Conservation (phyloP, 352 stramenopile species). For the Phytophthora lateralis region DNA sequence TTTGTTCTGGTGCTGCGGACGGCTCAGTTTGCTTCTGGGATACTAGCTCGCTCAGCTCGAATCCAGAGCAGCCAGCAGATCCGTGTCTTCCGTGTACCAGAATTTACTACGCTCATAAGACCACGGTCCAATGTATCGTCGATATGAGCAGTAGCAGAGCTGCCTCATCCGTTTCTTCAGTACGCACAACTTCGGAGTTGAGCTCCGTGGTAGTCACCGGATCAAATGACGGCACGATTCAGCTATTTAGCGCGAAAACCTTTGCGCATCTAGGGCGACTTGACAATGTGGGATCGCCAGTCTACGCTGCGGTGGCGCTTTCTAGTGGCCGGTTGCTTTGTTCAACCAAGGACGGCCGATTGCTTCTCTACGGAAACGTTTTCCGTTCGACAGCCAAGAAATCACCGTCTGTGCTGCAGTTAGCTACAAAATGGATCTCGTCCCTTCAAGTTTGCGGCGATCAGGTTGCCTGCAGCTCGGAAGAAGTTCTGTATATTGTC, state of each 20-base stretch:
- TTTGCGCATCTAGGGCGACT: conserved; percentile 54
- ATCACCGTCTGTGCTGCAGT: conserved; percentile 39
- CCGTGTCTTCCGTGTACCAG: conserved; percentile 24
- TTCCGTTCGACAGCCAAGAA: conserved; percentile 7
- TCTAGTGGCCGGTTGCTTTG: conserved; percentile 45
- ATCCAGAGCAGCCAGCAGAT: conserved; percentile 4
- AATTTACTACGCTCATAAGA: conserved; percentile 49
- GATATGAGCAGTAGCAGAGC: conserved; percentile 21
- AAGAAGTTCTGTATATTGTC: conserved; percentile 65
- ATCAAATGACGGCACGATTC: conserved; percentile 79
- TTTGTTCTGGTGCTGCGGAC: conserved; percentile 70
- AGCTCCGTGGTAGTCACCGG: conserved; percentile 52
- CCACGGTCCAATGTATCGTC: conserved; percentile 61
- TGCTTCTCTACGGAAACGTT: conserved; percentile 53
- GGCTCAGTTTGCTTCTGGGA: conserved; percentile 67
- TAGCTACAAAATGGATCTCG: conserved; percentile 67
- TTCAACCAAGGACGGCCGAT: conserved; percentile 67
- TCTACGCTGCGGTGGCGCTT: conserved; percentile 56
- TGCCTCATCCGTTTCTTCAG: not conserved
- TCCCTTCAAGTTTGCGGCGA: conserved; percentile 52
- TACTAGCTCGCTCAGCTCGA: conserved; percentile 15
- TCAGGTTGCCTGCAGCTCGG: conserved; percentile 57
- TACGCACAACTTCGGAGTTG: conserved; percentile 6
- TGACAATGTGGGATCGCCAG: conserved; percentile 46
- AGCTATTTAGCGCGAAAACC: conserved; percentile 58